Evolutionary conservation across 495 filamentous ascomycete genomes (phyloP).

Genomic region (Penicillium robsamsonii): DNA sequence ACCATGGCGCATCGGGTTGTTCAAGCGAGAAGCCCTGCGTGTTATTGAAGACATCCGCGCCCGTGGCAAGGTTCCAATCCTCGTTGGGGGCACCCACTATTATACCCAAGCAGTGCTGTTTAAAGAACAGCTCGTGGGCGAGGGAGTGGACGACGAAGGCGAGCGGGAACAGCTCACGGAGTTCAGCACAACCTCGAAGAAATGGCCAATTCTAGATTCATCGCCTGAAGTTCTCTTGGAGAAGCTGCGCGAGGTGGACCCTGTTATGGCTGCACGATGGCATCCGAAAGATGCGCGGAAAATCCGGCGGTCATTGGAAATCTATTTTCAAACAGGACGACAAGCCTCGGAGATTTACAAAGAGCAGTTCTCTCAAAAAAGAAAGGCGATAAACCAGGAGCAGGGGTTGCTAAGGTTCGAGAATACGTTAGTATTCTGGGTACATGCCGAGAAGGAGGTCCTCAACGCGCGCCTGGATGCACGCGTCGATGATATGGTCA

Average conservation of each 20-base stretch:
- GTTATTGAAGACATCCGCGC: constrained; percentile 74
- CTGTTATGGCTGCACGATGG: constrained; percentile 85
- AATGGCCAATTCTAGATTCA: constrained; percentile 70
- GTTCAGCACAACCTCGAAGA: constrained; percentile 28
- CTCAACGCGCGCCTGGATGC: constrained; percentile 68
- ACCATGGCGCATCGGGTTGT: constrained; percentile 77
- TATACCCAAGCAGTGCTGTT: constrained; percentile 89
- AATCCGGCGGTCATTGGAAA: constrained; percentile 85
- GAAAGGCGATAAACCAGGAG: constrained; percentile 19
- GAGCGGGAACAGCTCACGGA: constrained; percentile 18
- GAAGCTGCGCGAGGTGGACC: constrained; percentile 76
- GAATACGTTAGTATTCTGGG: constrained; percentile 76
- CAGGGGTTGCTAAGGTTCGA: constrained; percentile 47
- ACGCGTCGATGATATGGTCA: constrained; percentile 81
- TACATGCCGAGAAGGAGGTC: constrained; percentile 65
- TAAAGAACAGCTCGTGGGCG: constrained; percentile 57
- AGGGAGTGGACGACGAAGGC: constrained; percentile 28
- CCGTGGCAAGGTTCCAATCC: constrained; percentile 76
- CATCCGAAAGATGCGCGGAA: constrained; percentile 90
- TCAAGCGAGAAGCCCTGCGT: constrained; percentile 62
- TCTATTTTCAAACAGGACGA: constrained; percentile 75
- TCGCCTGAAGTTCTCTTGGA: constrained; percentile 67
- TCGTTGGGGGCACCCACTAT: constrained; percentile 94
- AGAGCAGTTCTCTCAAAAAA: constrained; percentile 55
- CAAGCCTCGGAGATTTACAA: constrained; percentile 86